Evolutionary conservation across 352 stramenopile genomes (phyloP).

Genomic region (Phytophthora ohioensis): DNA sequence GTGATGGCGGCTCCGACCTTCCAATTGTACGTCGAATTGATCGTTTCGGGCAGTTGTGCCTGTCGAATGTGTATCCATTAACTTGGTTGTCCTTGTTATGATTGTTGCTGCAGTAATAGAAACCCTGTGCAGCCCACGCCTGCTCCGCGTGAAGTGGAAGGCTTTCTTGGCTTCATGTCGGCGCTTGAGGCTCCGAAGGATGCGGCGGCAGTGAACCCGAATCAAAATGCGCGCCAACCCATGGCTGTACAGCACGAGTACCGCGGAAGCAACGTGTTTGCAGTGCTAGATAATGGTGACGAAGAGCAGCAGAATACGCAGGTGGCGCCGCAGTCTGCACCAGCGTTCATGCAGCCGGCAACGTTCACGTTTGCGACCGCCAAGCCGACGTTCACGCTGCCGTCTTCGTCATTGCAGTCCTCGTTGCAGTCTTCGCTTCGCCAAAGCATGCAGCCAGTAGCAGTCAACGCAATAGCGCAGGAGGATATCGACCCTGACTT

Average conservation of each 20-base stretch:
- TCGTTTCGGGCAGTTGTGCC: background rate
- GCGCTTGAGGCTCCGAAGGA: conserved; percentile 65
- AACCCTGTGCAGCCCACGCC: conserved; percentile 32
- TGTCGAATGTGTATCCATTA: background rate
- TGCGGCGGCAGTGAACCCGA: conserved; percentile 25
- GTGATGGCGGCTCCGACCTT: conserved; percentile 74
- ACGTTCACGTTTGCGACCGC: conserved; percentile 66
- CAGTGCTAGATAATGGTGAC: conserved; percentile 64
- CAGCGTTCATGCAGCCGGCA: conserved; percentile 68
- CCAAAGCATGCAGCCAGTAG: conserved; percentile 27
- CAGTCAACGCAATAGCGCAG: conserved; percentile 3
- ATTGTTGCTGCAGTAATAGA: conserved; percentile 25
- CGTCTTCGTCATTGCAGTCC: conserved; percentile 21
- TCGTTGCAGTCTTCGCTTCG: conserved; percentile 33
- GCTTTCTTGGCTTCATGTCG: conserved; percentile 76
- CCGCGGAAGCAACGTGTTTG: conserved; percentile 63
- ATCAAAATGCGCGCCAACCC: conserved; percentile 31
- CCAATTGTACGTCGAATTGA: conserved; percentile 59
- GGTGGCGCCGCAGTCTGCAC: conserved; percentile 15
- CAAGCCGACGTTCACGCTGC: conserved; percentile 36
- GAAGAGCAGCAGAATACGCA: conserved; percentile 37
- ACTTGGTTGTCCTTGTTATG: background rate
- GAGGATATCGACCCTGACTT: conserved; percentile 71
- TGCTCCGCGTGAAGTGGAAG: conserved; percentile 55
- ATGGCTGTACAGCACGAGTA: conserved; percentile 51